Conservation (phyloP, 495 filamentous ascomycete species). For the Chaetomium cochliodes region DNA sequence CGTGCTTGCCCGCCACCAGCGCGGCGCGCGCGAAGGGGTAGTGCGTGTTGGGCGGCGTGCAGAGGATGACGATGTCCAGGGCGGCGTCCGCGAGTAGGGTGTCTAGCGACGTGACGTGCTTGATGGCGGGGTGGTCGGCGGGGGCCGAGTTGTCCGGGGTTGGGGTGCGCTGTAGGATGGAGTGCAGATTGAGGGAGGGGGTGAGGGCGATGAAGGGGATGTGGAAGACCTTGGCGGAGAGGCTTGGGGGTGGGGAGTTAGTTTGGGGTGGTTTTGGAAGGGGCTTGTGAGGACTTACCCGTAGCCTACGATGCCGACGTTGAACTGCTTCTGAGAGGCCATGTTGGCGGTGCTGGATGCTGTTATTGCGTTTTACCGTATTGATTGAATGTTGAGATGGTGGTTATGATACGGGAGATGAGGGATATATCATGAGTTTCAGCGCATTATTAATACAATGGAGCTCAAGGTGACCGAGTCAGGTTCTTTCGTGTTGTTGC, state of each 20-base stretch:
- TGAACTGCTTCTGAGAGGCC: slow-evolving; percentile 40
- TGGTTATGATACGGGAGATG: background rate
- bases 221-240: slow-evolving; percentile 87
- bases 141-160: slow-evolving; percentile 56
- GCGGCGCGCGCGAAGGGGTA: slow-evolving; percentile 63
- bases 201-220: slow-evolving; percentile 76
- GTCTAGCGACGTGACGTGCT: slow-evolving; percentile 60
- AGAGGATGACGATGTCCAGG: slow-evolving; percentile 72
- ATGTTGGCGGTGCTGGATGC: slow-evolving; percentile 15
- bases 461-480: slow-evolving; percentile 1
- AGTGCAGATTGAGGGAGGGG: slow-evolving; percentile 65
- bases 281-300: slow-evolving; percentile 39
- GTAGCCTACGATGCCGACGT: slow-evolving; percentile 56
- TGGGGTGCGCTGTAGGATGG: slow-evolving; percentile 69
- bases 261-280: background rate
- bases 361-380: no score
- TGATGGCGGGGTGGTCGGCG: slow-evolving; percentile 66
- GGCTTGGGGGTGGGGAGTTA: slow-evolving; percentile 41
- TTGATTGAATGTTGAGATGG: no score
- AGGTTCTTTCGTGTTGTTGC: background rate
- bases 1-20: slow-evolving; percentile 74
- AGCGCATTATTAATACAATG: slow-evolving; percentile 1
- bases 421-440: background rate
- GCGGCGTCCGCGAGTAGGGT: slow-evolving; percentile 63
- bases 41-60: slow-evolving; percentile 75